These are phyloP conservation scores for Fusarium oligoseptatum DNA, from an alignment of 2,329 filamentous ascomycete genomes.

Conservation along the genomic window DNA sequence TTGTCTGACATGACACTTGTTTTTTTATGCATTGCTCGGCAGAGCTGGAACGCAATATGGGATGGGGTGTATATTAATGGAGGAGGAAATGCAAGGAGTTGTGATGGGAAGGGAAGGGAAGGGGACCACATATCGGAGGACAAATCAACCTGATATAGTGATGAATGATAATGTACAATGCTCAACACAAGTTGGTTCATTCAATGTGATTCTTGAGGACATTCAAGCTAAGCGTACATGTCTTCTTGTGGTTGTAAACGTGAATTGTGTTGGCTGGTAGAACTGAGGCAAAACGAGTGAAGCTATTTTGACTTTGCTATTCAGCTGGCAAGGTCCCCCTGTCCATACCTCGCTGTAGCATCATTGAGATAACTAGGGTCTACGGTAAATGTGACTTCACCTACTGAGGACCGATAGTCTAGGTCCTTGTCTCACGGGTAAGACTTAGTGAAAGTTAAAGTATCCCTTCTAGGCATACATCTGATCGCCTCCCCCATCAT, in stretches of 20 bases:
- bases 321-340: too few relatives aligned
- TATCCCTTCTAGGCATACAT: too few relatives aligned
- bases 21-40: not conserved
- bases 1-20: not conserved
- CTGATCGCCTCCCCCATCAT: too few relatives aligned
- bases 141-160: not conserved
- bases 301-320: not conserved
- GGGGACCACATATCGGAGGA: not conserved
- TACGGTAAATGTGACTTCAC: too few relatives aligned
- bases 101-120: not conserved
- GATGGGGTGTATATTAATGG: not conserved
- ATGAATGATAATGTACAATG: constrained; percentile 20
- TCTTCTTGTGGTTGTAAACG: not conserved
- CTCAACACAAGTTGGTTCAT: not conserved
- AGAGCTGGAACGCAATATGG: not conserved
- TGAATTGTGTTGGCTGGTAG: too few relatives aligned
- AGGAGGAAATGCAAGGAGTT: not conserved
- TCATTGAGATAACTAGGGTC: too few relatives aligned
- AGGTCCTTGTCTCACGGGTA: too few relatives aligned
- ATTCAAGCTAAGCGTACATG: not conserved
- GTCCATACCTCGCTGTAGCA: too few relatives aligned
- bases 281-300: not conserved
- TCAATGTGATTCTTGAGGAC: not conserved
- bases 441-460: too few relatives aligned
- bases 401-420: too few relatives aligned